Base-by-base conservation (phyloP, 345 rosid species). In the Syzygium grande region DNA sequence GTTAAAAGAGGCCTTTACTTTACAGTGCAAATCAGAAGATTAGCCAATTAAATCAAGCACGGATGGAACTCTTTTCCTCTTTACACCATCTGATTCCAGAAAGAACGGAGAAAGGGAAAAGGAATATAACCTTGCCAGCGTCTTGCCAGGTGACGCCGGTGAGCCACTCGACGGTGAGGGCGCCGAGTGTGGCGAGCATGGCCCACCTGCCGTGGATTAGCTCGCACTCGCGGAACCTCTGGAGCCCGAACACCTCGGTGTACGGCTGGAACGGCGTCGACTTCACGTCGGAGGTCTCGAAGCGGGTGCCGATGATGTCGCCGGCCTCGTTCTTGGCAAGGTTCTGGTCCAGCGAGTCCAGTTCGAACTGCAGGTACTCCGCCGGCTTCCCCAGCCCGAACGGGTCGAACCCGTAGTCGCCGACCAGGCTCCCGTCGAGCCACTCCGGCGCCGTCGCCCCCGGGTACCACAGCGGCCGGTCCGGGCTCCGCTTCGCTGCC, bases 81-180 rank as follows among this genome's bases (percentile, higher is more conserved):
- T 53, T 30, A 53, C 61, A 51, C 0, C 63, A 73, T 38, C 27
- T 85, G n/a, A 58, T 85, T 53, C 84, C 54, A 17, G 84, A 86
- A 59, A 27, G 83, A 22, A 15, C 84, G 51, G 34, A 61, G 38
- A 51, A 54, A 43, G 27, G 49, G 58, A 12, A 11, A 53, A 58
- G 16, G 46, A 30, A 43, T 85, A 54, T 22, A 85, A 94, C 97
- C 95, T 95, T 95, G 89, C 96, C 96, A 46, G 97, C 97, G 51
- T 95, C 97, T 93, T 95, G 97, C 97, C 96, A 95, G 61, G 96
- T 93, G 85, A 95, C 88, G 14, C 97, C 97, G 34, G 97, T 94
- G 86, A 95, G 95, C 94, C 95, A 90, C 91, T 95, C 98, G 25
- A 94, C 96, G 51, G 94, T 3, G 27, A 95, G 93, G 23, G 95